These are phyloP conservation scores for Aspergillus versicolor DNA, from an alignment of 2,329 filamentous ascomycete species.

Conservation along the genomic window DNA sequence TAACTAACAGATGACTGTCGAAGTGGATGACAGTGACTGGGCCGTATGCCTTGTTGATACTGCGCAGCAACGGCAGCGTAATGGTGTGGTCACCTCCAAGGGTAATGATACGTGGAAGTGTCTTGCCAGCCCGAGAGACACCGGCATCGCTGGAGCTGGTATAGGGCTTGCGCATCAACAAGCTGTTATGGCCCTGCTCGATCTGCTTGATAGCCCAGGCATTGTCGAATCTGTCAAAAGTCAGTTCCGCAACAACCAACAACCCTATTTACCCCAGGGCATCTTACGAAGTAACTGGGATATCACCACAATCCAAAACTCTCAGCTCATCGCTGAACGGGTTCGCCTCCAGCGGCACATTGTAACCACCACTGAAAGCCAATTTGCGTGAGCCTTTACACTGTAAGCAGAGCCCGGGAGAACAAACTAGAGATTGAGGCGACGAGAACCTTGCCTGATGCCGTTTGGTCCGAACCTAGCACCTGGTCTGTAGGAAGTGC, in stretches of 20 bases:
- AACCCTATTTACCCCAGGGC: background rate
- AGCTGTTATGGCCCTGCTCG: slow-evolving; percentile 76
- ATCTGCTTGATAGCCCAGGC: slow-evolving; percentile 79
- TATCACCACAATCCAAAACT: slow-evolving; percentile 79
- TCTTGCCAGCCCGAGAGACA: slow-evolving; percentile 70
- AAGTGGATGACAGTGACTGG: slow-evolving; percentile 66
- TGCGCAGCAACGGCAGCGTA: slow-evolving; percentile 53
- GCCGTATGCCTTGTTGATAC: slow-evolving; percentile 64
- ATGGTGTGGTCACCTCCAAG: slow-evolving; percentile 54
- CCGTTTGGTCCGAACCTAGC: slow-evolving; percentile 82
- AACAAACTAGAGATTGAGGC: slow-evolving; percentile 81
- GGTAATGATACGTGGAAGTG: slow-evolving; percentile 77
- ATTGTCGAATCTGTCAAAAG: slow-evolving; percentile 68
- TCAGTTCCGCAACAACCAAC: background rate
- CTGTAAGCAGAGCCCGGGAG: slow-evolving; percentile 23
- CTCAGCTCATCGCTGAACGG: slow-evolving; percentile 80
- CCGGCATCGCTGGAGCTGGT: slow-evolving; percentile 68
- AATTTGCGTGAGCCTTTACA: slow-evolving; percentile 47
- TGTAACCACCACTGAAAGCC: slow-evolving; percentile 74
- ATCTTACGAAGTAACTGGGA: slow-evolving; percentile 76
- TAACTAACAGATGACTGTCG: slow-evolving; percentile 56
- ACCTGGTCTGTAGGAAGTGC: slow-evolving; percentile 79
- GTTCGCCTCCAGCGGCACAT: slow-evolving; percentile 76
- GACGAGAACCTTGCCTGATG: slow-evolving; percentile 80
- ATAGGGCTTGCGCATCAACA: slow-evolving; percentile 68